Conservation (phyloP, 192 early-diverging fungal species). For the Obelidium mucronatum region DNA sequence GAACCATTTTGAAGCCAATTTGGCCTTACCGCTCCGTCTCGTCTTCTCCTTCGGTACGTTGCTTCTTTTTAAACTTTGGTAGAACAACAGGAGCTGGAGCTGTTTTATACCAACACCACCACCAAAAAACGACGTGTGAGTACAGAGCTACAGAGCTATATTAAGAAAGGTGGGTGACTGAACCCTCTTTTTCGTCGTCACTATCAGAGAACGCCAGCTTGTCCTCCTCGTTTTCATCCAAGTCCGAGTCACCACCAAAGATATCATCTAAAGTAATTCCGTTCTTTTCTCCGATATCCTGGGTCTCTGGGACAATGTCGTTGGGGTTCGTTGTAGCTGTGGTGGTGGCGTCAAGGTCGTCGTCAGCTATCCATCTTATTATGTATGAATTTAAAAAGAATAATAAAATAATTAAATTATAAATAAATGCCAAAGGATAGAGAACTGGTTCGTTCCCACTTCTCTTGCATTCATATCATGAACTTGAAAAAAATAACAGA, state of each 20-base stretch:
- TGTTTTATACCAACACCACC: neutral
- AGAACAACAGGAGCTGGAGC: slow-evolving; percentile 26
- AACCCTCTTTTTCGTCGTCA: slow-evolving; percentile 36
- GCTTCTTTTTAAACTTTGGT: slow-evolving; percentile 53
- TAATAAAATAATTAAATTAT: neutral
- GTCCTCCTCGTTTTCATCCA: slow-evolving; percentile 42
- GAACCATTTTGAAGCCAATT: too few species aligned
- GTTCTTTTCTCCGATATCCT: neutral
- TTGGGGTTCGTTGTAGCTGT: neutral
- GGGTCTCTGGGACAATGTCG: neutral
- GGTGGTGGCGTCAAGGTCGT: neutral
- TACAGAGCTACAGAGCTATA: too few species aligned
- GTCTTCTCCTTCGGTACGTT: slow-evolving; percentile 1
- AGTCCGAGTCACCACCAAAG: slow-evolving; percentile 40
- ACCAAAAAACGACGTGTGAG: neutral
- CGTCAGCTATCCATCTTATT: neutral
- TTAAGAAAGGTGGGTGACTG: neutral
- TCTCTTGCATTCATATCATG: too few species aligned
- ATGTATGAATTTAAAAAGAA: neutral
- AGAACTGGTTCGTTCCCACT: too few species aligned
- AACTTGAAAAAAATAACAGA: neutral
- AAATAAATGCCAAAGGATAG: neutral
- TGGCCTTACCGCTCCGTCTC: too few species aligned
- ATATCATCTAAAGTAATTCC: slow-evolving; percentile 28
- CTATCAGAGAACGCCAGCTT: slow-evolving; percentile 29